phyloP scores from a whole-genome alignment of 768 basidiomycete genomes.

The Termitomyces sp. region DNA sequence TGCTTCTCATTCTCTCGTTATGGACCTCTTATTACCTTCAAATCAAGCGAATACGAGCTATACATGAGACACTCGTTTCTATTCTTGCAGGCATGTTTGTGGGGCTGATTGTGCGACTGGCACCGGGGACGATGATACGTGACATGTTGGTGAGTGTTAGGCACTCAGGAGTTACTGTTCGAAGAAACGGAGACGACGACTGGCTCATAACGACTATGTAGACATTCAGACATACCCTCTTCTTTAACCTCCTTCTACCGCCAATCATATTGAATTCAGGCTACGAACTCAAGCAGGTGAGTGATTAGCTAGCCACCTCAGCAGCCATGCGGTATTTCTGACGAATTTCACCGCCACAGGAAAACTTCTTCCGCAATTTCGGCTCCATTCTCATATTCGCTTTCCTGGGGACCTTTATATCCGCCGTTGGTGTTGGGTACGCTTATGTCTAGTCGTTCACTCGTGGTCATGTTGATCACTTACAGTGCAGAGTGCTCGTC shows the following conservation, averaged over 20 bases:
- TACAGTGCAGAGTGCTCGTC: slow-evolving; percentile 75
- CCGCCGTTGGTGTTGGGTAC: slow-evolving; percentile 93
- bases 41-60: slow-evolving; percentile 90
- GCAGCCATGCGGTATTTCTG: slow-evolving; percentile 1
- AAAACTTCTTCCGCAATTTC: slow-evolving; percentile 98
- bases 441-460: slow-evolving; percentile 25
- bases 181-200: background rate
- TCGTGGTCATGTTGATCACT: slow-evolving; percentile 36
- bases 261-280: slow-evolving; percentile 98
- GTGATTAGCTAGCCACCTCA: slow-evolving; percentile 15
- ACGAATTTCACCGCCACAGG: slow-evolving; percentile 50
- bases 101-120: slow-evolving; percentile 83
- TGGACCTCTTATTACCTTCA: slow-evolving; percentile 98
- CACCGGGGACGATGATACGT: slow-evolving; percentile 91
- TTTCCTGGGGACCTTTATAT: slow-evolving; percentile 94
- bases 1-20: slow-evolving; percentile 89
- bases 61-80: slow-evolving; percentile 95
- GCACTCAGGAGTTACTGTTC: background rate
- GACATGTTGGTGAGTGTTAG: slow-evolving; percentile 86
- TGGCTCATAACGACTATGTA: slow-evolving; percentile 24
- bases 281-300: slow-evolving; percentile 93
- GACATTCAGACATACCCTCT: slow-evolving; percentile 96
- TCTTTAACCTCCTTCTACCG: slow-evolving; percentile 97
- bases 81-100: slow-evolving; percentile 97
- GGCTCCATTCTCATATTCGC: slow-evolving; percentile 94